Conservation (phyloP, 1,284 basidiomycete genomes). For the Lentinula novae-zelandiae region DNA sequence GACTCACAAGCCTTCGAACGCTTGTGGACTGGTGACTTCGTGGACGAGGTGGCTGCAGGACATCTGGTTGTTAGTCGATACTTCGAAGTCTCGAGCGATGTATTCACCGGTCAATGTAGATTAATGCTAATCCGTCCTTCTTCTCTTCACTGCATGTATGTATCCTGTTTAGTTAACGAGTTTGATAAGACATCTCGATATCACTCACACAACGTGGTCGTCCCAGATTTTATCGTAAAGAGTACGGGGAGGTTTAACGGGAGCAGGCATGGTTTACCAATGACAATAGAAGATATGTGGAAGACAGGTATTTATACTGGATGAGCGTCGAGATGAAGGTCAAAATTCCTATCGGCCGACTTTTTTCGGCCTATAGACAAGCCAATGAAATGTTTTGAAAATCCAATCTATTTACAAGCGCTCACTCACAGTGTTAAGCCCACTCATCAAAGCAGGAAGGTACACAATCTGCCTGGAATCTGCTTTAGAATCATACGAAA, state of each 20-base stretch:
- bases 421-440: neutral
- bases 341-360: constrained; percentile 6
- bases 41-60: constrained; percentile 81
- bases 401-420: neutral
- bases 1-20: constrained; percentile 88
- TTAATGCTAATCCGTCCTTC: constrained; percentile 81
- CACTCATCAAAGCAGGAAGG: too few relatives aligned
- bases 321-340: neutral
- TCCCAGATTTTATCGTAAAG: constrained; percentile 97
- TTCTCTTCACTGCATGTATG: constrained; percentile 54
- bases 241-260: constrained; percentile 65
- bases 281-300: neutral
- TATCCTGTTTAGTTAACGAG: constrained; percentile 15
- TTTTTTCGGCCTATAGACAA: neutral
- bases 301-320: constrained; percentile 5
- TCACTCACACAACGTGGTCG: constrained; percentile 83
- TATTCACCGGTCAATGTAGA: constrained; percentile 87
- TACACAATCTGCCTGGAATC: too few relatives aligned
- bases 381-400: constrained; percentile 10
- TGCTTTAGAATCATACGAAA: too few relatives aligned
- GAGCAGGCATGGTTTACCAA: constrained; percentile 45
- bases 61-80: constrained; percentile 11
- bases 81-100: neutral
- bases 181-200: constrained; percentile 5
- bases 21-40: constrained; percentile 95